Conservation (phyloP, 352 stramenopile species). For the Phytophthora boehmeriae region DNA sequence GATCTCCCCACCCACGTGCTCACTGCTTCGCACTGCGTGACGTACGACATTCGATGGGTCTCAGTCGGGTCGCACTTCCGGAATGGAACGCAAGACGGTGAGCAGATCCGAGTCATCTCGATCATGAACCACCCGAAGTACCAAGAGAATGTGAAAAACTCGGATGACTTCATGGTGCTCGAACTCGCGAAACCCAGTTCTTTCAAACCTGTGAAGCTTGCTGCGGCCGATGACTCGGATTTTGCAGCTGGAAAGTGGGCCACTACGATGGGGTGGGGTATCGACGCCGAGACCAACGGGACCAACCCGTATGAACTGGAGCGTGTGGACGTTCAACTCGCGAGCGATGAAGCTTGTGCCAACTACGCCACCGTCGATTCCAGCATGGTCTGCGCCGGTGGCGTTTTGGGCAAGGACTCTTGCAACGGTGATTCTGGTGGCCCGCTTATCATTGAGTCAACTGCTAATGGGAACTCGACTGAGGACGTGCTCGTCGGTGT, state of each 20-base stretch:
- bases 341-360: conserved; percentile 39
- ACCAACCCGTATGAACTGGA: conserved; percentile 37
- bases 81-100: conserved; percentile 18
- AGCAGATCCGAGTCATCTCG: conserved; percentile 7
- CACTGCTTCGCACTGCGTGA: conserved; percentile 12
- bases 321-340: conserved; percentile 37
- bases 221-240: conserved; percentile 20
- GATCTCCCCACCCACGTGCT: conserved; percentile 13
- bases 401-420: conserved; percentile 35
- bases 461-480: not conserved
- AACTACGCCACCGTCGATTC: conserved; percentile 17
- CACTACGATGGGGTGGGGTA: conserved; percentile 40
- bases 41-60: conserved; percentile 4
- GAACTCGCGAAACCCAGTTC: conserved; percentile 39
- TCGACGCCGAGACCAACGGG: conserved; percentile 26
- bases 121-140: conserved; percentile 10
- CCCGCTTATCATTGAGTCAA: conserved; percentile 35
- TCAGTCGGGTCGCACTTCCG: conserved; percentile 10
- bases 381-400: conserved; percentile 61
- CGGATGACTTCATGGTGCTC: conserved; percentile 46
- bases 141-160: conserved; percentile 1
- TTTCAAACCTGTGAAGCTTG: conserved; percentile 36
- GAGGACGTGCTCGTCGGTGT: conserved; percentile 37
- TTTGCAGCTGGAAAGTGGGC: conserved; percentile 27
- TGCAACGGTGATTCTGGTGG: conserved; percentile 62